Evolutionary conservation across 78 protist genomes (phyloP), one percentile per base, ranked within the genome.

Genomic region (Thecamonas trahens): DNA sequence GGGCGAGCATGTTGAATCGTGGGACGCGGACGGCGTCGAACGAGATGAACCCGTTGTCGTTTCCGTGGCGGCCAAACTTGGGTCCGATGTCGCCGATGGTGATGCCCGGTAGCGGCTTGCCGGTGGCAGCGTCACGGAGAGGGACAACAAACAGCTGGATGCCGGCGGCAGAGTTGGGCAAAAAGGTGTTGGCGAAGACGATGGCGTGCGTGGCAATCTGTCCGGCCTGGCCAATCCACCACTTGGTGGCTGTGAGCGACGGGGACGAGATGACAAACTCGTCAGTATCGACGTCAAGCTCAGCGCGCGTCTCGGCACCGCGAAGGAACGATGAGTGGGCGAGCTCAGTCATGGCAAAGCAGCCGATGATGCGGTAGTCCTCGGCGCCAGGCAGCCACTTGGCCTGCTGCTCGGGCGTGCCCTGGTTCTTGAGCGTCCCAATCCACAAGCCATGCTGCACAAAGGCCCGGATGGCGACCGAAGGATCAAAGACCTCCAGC

Each of bases 281-380:
- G 31, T 72, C 53, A 26, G 24, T 50, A 26, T 3, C 62, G 28
- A 1, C 47, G 38, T 79, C 80, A 32, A 69, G 84, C 42, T 58
- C 73, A 6, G 94, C 94, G 1, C 38, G 18, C 15, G 94, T 89
- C 42, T 84, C 77, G 22, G 81, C 67, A 29, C 77, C 89, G 31
- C 80, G 65, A 3, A 84, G 86, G 72, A 84, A 76, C 32, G 82
- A 70, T 11, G 90, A 89, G 76, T 88, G 93, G 2, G 87, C 88
- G 67, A 84, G 74, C 37, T 79, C 84, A 29, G 84, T 79, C 76
- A 32, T 24, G n/a, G 67, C 67, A 32, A 32, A 61, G 47, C 67
- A 61, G 54, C 67, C 67, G 22, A 32, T 37, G 31, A 61, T n/a
- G n/a, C n/a, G n/a, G n/a, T n/a, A n/a, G n/a, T n/a, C n/a, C n/a